Conservation (phyloP, 2,329 filamentous ascomycete species). For the Phyllosticta citriasiana region DNA sequence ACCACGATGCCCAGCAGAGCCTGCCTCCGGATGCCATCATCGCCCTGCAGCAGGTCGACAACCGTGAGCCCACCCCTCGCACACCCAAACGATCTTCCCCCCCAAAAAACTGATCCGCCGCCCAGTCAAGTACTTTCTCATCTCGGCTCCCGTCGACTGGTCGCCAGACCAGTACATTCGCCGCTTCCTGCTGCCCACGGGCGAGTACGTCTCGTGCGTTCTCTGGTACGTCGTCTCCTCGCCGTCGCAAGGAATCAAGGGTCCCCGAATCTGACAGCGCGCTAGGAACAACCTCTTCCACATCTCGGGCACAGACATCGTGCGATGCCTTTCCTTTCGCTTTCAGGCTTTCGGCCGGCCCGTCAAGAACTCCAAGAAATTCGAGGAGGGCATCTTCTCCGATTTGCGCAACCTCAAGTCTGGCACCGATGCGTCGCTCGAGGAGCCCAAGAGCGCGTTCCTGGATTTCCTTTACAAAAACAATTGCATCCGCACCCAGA, state of each 20-base stretch:
- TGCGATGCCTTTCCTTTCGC: constrained; percentile 92
- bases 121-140: constrained; percentile 97
- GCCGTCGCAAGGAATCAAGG: background rate
- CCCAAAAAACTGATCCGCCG: constrained; percentile 21
- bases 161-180: constrained; percentile 92
- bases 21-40: constrained; percentile 94
- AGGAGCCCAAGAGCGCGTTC: constrained; percentile 97
- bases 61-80: constrained; percentile 51
- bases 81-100: constrained; percentile 64
- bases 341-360: constrained; percentile 98
- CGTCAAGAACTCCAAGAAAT: constrained; percentile 99
- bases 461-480: constrained; percentile 99
- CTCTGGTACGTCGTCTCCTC: constrained; percentile 54
- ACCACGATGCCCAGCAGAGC: constrained; percentile 91
- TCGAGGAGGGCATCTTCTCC: constrained; percentile 98
- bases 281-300: constrained; percentile 94
- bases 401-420: constrained; percentile 97
- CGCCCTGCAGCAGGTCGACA: constrained; percentile 95
- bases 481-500: constrained; percentile 99
- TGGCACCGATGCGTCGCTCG: constrained; percentile 91
- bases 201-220: constrained; percentile 97
- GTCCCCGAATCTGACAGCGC: constrained; percentile 1
- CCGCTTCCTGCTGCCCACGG: constrained; percentile 87
- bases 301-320: constrained; percentile 97
- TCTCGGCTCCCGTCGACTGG: constrained; percentile 97